Base-by-base conservation (phyloP, 805 yeast species). In the Saturnispora diversa region DNA sequence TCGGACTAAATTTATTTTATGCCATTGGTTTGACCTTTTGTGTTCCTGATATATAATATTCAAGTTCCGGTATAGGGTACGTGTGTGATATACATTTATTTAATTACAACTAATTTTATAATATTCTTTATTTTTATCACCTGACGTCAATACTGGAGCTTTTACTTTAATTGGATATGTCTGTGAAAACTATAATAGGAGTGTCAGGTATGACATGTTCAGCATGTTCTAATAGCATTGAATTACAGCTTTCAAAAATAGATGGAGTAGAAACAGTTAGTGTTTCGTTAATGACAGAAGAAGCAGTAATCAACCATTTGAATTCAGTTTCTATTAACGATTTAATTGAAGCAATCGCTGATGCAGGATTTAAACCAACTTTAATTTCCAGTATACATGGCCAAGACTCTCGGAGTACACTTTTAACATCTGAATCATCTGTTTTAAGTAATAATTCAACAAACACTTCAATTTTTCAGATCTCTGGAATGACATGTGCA, bases 401-500 rank as follows among this genome's bases (percentile, higher is more conserved):
- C n/a, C 19, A 10, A n/a, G 12, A 26, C 4, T 13, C 32, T 3
- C 2, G 25, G 13, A 19, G 8, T 9, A 25, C 27, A 6, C 13
- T 24, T 4, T 31, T 15, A 12, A 21, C 27, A 4, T 21, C 28
- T 11, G 10, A 22, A 4, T 32, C 37, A 2, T 19, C 27, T 7
- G n/a, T n/a, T 2, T 19, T 12, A 6, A 28, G 9, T n/a, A 7
- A 15, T 6, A 5, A n/a, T 8, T 26, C 23, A 6, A 23, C 37
- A 7, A 21, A 5, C 16, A 13, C 31, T 2, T 27, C 40, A 3
- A 37, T 42, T 8, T 32, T 60, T 11, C 48, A 57, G 4, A 63
- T 81, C 1, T 58, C 63, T 12, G 97, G 97, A 2, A 90, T 88
- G 97, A 88, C 97, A 2, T 90, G 97, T 55, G 80, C 92, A 2